A percentile compares a stretch with the other conserved stretches of the same genome.
Conservation (phyloP, 2,329 filamentous ascomycete genomes). For the Zopfia rhizophila region DNA sequence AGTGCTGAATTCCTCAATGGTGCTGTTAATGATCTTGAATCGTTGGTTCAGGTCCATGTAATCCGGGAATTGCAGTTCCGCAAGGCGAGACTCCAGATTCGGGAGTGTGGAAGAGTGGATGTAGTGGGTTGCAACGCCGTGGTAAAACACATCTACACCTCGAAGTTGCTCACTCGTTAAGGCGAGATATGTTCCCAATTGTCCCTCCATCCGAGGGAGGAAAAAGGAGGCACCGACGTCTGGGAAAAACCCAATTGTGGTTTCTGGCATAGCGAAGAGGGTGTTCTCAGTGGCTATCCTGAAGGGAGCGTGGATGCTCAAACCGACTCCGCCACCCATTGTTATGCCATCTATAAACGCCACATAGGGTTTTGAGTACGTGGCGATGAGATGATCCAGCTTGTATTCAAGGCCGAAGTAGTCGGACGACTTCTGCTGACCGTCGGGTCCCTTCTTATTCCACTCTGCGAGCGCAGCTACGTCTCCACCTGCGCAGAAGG, state of each 20-base stretch:
- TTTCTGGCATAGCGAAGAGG: slow-evolving; percentile 98
- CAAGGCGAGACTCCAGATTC: slow-evolving; percentile 82
- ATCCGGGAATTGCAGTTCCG: slow-evolving; percentile 90
- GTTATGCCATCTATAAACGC: slow-evolving; percentile 98
- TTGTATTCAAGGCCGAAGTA: slow-evolving; percentile 97
- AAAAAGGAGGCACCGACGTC: slow-evolving; percentile 98
- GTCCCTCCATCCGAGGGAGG: slow-evolving; percentile 86
- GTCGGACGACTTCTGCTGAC: slow-evolving; percentile 78
- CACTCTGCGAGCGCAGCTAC: slow-evolving; percentile 79
- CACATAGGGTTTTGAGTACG: slow-evolving; percentile 91
- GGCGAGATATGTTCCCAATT: slow-evolving; percentile 89
- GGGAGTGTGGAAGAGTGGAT: slow-evolving; percentile 89
- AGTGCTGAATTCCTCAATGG: slow-evolving; percentile 91
- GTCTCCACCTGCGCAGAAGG: slow-evolving; percentile 94
- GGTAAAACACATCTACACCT: slow-evolving; percentile 88
- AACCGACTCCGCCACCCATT: slow-evolving; percentile 96
- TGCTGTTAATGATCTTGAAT: slow-evolving; percentile 79
- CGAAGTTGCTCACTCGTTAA: slow-evolving; percentile 86
- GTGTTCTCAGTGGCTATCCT: slow-evolving; percentile 96
- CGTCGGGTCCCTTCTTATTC: slow-evolving; percentile 74
- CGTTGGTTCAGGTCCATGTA: slow-evolving; percentile 71
- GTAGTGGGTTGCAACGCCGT: slow-evolving; percentile 95
- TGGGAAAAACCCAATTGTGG: slow-evolving; percentile 97
- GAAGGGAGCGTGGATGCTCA: slow-evolving; percentile 95
- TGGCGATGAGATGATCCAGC: slow-evolving; percentile 94